Evolutionary conservation across 805 yeast genomes (phyloP).

Genomic region (Candida dajiaensis): DNA sequence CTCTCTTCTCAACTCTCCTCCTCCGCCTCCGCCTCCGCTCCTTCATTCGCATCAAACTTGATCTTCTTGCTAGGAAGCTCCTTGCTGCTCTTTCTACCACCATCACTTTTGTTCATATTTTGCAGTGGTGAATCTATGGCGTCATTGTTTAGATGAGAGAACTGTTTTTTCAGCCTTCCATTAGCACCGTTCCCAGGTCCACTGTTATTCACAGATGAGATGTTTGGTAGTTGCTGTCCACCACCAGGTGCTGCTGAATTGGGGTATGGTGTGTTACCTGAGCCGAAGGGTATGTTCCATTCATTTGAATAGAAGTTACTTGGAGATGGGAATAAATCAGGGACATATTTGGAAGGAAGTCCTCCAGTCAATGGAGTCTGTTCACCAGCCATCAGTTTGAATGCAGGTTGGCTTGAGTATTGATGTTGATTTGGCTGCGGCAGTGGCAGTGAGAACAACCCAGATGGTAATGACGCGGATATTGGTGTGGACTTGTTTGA

Average conservation of each 20-base stretch:
- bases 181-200: conserved; percentile 1
- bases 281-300: conserved; percentile 45
- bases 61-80: conserved; percentile 3
- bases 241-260: conserved; percentile 21
- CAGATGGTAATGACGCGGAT: conserved; percentile 24
- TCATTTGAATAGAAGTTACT: conserved; percentile 64
- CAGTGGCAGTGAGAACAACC: conserved; percentile 27
- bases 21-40: background rate
- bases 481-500: conserved; percentile 11
- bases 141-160: conserved; percentile 4
- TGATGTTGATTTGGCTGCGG: conserved; percentile 14
- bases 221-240: conserved; percentile 16
- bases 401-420: conserved; percentile 9
- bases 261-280: conserved; percentile 33
- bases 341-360: conserved; percentile 64
- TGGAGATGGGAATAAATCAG: conserved; percentile 77
- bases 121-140: conserved; percentile 16
- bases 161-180: background rate
- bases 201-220: background rate
- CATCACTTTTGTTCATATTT: background rate
- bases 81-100: background rate
- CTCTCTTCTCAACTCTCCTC: background rate
- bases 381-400: conserved; percentile 37
- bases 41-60: background rate
- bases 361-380: conserved; percentile 67